These are phyloP conservation scores for Escovopsis weberi DNA, from an alignment of 2,329 filamentous ascomycete species.

Conservation along the genomic window DNA sequence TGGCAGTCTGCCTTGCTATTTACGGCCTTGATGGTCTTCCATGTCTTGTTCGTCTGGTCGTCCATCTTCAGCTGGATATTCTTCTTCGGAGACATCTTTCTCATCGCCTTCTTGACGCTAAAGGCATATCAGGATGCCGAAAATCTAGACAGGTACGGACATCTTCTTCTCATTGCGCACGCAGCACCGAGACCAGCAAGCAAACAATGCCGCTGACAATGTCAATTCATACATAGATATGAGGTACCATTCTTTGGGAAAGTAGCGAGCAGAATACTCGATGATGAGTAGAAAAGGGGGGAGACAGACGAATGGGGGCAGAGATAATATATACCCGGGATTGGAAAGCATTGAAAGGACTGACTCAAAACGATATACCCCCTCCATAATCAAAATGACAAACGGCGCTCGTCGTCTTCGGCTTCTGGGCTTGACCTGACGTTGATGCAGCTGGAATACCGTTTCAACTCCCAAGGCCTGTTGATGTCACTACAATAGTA, in stretches of 20 bases:
- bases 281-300: slow-evolving; percentile 47
- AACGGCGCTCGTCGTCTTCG: too few relatives aligned
- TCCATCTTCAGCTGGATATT: slow-evolving; percentile 71
- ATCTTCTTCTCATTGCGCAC: slow-evolving; percentile 4
- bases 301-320: too few relatives aligned
- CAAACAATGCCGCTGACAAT: too few relatives aligned
- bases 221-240: slow-evolving; percentile 34
- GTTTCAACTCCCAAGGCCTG: too few relatives aligned
- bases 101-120: slow-evolving; percentile 64
- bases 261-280: slow-evolving; percentile 76
- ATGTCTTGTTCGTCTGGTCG: slow-evolving; percentile 79
- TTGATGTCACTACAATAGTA: too few relatives aligned
- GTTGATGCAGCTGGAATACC: too few relatives aligned
- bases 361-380: too few relatives aligned
- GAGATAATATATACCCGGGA: too few relatives aligned
- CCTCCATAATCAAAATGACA: too few relatives aligned
- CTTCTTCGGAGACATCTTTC: slow-evolving; percentile 56
- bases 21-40: slow-evolving; percentile 57
- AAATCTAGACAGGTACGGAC: slow-evolving; percentile 41
- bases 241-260: slow-evolving; percentile 79
- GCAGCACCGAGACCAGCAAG: too few relatives aligned
- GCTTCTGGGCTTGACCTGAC: too few relatives aligned
- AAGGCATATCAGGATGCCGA: slow-evolving; percentile 76
- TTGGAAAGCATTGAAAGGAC: too few relatives aligned
- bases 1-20: slow-evolving; percentile 88